Evolutionary conservation across 257 asterid genomes (phyloP).

Genomic region (Solanum bukasovii): DNA sequence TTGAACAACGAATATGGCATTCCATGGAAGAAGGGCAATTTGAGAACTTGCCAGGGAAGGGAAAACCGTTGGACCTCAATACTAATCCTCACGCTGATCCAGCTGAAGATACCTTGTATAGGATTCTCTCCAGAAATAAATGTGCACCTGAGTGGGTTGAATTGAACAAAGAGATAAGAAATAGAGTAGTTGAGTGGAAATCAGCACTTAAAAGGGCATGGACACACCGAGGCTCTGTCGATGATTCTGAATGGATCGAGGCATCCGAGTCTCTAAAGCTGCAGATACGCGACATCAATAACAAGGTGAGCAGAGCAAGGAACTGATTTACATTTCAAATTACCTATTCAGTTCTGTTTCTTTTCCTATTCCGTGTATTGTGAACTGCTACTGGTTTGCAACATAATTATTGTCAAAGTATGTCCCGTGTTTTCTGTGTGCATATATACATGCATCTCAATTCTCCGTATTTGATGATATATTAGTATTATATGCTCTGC

Average conservation of each 20-base stretch:
- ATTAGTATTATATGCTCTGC: background rate
- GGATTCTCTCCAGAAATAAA: constrained; percentile 68
- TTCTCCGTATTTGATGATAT: background rate
- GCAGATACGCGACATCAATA: constrained; percentile 60
- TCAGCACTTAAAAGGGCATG: constrained; percentile 50
- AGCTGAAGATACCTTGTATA: constrained; percentile 76
- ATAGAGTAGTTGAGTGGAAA: constrained; percentile 48
- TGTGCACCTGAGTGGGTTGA: constrained; percentile 96
- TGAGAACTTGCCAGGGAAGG: constrained; percentile 79
- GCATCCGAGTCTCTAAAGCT: constrained; percentile 48
- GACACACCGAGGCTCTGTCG: constrained; percentile 13
- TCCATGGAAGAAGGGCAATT: constrained; percentile 96
- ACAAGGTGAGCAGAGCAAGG: constrained; percentile 32
- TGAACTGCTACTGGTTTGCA: background rate
- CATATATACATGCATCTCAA: background rate
- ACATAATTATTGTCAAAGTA: background rate
- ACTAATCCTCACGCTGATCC: constrained; percentile 79
- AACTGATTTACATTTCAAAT: background rate
- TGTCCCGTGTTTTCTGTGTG: background rate
- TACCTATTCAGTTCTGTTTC: background rate
- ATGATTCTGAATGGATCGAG: constrained; percentile 50
- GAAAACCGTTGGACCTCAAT: constrained; percentile 73
- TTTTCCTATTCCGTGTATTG: background rate
- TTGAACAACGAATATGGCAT: constrained; percentile 74
- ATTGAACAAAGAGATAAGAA: constrained; percentile 73